phyloP scores from a whole-genome alignment of 345 rosid species.

The Heritiera littoralis region DNA sequence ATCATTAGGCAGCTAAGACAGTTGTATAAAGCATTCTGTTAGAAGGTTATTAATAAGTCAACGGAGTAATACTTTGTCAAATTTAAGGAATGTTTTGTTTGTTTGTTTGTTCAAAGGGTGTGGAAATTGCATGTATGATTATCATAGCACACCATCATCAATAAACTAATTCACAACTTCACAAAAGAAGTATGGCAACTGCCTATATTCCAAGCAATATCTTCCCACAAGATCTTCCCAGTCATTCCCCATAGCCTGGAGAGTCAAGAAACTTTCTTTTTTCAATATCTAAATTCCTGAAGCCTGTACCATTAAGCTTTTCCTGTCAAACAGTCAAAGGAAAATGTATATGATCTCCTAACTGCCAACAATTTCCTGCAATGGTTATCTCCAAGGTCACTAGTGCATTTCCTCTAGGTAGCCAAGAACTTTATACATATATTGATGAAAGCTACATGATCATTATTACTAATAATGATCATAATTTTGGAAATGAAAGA shows the following conservation, averaged over 20 bases:
- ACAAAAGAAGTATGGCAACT: not conserved
- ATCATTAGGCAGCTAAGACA: constrained; percentile 16
- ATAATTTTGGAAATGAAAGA: not conserved
- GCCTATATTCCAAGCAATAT: not conserved
- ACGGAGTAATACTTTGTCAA: not conserved
- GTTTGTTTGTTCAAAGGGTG: not conserved
- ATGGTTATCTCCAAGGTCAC: no score
- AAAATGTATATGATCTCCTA: not conserved
- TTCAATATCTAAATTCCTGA: not conserved
- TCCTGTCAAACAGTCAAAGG: not conserved
- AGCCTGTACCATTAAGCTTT: not conserved
- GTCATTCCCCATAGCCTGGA: not conserved
- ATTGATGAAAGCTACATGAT: not conserved
- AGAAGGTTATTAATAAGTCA: not conserved
- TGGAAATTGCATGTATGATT: not conserved
- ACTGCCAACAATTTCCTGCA: not conserved
- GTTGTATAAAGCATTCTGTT: not conserved
- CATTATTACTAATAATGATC: not conserved
- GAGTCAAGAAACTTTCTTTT: not conserved
- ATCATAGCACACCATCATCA: not conserved
- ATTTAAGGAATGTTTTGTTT: not conserved
- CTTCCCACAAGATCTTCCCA: not conserved
- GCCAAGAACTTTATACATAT: not conserved
- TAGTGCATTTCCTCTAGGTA: not conserved
- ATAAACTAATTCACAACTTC: not conserved